Conservation (phyloP, 257 asterid genomes). For the Jacaranda mimosifolia region DNA sequence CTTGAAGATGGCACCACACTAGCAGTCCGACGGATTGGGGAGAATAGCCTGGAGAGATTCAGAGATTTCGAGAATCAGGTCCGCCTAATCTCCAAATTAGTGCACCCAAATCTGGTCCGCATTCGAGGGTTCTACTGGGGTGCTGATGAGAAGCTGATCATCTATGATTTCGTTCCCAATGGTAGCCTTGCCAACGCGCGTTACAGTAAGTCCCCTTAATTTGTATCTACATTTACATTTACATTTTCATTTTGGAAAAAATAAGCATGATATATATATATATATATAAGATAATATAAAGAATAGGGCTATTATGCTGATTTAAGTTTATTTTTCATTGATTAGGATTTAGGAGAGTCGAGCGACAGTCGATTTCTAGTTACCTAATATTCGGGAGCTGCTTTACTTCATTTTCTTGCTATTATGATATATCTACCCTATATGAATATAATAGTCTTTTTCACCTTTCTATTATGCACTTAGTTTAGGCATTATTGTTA, state of each 20-base stretch:
- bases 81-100: slow-evolving; percentile 71
- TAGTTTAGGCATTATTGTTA: too few species aligned
- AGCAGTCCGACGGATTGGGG: slow-evolving; percentile 93
- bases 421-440: neutral
- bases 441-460: too few species aligned
- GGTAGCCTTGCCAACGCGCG: slow-evolving; percentile 95
- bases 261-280: neutral
- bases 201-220: slow-evolving; percentile 66
- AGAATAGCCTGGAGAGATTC: slow-evolving; percentile 81
- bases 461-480: too few species aligned
- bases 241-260: neutral
- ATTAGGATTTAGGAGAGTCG: too few species aligned
- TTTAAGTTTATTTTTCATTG: neutral
- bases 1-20: slow-evolving; percentile 80
- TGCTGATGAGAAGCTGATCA: slow-evolving; percentile 84
- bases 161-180: slow-evolving; percentile 92
- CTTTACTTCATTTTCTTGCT: neutral
- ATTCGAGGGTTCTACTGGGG: slow-evolving; percentile 98
- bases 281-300: too few species aligned
- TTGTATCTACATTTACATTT: neutral
- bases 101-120: slow-evolving; percentile 84
- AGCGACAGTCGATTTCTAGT: neutral
- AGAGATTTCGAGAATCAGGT: slow-evolving; percentile 91
- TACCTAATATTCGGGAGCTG: neutral
- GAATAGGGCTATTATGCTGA: neutral